A percentile compares a stretch with the other conserved stretches of the same genome.
phyloP scores from a whole-genome alignment of 306 rosid genomes.

The Corylus avellana region DNA sequence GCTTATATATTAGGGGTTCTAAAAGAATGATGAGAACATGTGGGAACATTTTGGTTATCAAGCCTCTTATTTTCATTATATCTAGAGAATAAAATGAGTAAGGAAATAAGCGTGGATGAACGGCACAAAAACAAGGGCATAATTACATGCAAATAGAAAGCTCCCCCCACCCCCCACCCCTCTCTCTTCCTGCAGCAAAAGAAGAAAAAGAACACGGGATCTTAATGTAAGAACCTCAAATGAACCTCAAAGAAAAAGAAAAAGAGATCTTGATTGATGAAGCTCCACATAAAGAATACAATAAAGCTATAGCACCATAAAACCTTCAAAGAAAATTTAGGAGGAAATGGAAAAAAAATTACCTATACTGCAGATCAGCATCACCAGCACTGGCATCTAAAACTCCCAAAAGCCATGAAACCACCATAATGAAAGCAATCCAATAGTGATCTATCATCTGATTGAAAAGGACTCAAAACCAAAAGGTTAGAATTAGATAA shows the following conservation, averaged over 20 bases:
- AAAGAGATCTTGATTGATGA: not conserved
- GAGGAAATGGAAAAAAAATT: slow-evolving; percentile 13
- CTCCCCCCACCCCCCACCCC: not conserved
- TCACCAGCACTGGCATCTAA: slow-evolving; percentile 81
- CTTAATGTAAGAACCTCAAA: not conserved
- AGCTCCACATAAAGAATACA: slow-evolving; percentile 1
- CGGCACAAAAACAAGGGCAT: not conserved
- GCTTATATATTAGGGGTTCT: not conserved
- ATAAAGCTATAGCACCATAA: not conserved
- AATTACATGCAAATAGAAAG: not conserved
- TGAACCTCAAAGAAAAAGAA: not conserved
- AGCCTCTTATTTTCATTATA: not conserved
- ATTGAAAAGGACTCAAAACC: slow-evolving; percentile 22
- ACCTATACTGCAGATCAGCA: slow-evolving; percentile 76
- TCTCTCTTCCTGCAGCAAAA: not conserved
- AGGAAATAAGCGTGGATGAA: not conserved
- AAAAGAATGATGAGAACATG: not conserved
- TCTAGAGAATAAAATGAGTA: not conserved
- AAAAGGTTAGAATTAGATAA: slow-evolving; percentile 22
- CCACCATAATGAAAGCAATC: slow-evolving; percentile 50
- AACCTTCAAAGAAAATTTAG: not conserved
- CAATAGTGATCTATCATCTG: slow-evolving; percentile 58
- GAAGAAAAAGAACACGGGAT: not conserved
- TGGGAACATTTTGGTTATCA: not conserved
- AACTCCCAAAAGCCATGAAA: slow-evolving; percentile 43